Evolutionary conservation across 177 flowering plant species (phyloP).

Genomic region (Vitis hybrid): DNA sequence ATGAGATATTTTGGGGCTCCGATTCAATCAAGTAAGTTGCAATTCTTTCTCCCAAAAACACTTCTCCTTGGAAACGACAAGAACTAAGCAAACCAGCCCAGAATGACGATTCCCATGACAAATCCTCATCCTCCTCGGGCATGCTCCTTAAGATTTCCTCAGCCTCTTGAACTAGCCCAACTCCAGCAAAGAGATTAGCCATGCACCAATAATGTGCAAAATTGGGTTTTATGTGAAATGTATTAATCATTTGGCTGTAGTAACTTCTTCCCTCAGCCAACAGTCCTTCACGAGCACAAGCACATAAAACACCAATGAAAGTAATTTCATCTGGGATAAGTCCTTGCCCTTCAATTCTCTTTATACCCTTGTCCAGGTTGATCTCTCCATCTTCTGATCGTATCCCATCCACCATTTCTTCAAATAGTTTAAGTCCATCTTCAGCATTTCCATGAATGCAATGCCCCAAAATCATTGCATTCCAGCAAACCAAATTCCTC

Average conservation of each 20-base stretch:
- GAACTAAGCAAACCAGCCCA: slow-evolving; percentile 57
- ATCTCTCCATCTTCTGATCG: slow-evolving; percentile 2
- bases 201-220: slow-evolving; percentile 87
- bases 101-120: slow-evolving; percentile 36
- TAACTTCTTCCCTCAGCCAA: slow-evolving; percentile 47
- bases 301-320: slow-evolving; percentile 68
- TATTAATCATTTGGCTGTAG: slow-evolving; percentile 47
- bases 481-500: slow-evolving; percentile 69
- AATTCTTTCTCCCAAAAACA: slow-evolving; percentile 48
- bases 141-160: slow-evolving; percentile 41
- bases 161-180: slow-evolving; percentile 52
- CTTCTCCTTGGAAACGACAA: slow-evolving; percentile 55
- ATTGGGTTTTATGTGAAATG: slow-evolving; percentile 51
- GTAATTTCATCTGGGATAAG: slow-evolving; percentile 67
- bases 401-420: slow-evolving; percentile 33
- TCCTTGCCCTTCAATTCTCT: slow-evolving; percentile 5
- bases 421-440: slow-evolving; percentile 60
- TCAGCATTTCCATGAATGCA: slow-evolving; percentile 62
- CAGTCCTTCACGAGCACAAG: slow-evolving; percentile 62
- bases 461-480: slow-evolving; percentile 77
- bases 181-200: slow-evolving; percentile 61
- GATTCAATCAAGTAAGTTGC: slow-evolving; percentile 50
- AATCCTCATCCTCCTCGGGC: slow-evolving; percentile 27
- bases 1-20: slow-evolving; percentile 49
- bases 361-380: slow-evolving; percentile 1